Evolutionary conservation across 768 basidiomycete genomes (phyloP).

Genomic region (Lentinula sp.): DNA sequence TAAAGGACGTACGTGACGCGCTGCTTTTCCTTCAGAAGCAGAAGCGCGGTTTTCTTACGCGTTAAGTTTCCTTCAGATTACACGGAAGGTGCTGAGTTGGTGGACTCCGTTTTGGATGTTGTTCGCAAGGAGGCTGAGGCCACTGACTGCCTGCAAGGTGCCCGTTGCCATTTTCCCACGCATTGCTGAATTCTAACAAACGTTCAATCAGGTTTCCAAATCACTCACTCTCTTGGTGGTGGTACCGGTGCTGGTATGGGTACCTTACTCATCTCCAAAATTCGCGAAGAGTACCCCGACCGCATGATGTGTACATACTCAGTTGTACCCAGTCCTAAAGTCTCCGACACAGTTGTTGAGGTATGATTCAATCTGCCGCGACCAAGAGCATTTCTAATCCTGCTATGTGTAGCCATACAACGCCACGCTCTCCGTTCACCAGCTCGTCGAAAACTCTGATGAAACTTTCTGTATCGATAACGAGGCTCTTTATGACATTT

Average conservation of each 20-base stretch:
- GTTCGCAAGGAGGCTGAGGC: conserved; percentile 99
- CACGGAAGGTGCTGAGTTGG: conserved; percentile 96
- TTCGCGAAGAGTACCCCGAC: conserved; percentile 98
- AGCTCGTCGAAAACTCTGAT: conserved; percentile 98
- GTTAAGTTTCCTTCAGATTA: conserved; percentile 47
- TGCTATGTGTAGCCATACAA: conserved; percentile 77
- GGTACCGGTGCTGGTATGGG: conserved; percentile 99
- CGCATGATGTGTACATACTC: conserved; percentile 99
- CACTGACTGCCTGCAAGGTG: conserved; percentile 94
- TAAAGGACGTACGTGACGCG: conserved; percentile 84
- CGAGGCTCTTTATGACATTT: conserved; percentile 98
- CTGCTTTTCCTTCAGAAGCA: neutral
- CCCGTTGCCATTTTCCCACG: conserved; percentile 14
- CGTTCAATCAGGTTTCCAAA: conserved; percentile 77
- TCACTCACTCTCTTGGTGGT: conserved; percentile 97
- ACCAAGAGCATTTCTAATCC: neutral
- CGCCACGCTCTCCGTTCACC: conserved; percentile 96
- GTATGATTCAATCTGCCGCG: conserved; percentile 26
- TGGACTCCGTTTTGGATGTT: conserved; percentile 96
- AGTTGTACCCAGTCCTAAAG: conserved; percentile 94
- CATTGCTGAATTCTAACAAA: conserved; percentile 5
- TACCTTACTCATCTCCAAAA: conserved; percentile 97
- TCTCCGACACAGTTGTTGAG: conserved; percentile 98
- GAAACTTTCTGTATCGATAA: conserved; percentile 99
- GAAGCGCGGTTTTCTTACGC: conserved; percentile 8